phyloP scores from a whole-genome alignment of 306 rosid genomes.

The Inga laurina region DNA sequence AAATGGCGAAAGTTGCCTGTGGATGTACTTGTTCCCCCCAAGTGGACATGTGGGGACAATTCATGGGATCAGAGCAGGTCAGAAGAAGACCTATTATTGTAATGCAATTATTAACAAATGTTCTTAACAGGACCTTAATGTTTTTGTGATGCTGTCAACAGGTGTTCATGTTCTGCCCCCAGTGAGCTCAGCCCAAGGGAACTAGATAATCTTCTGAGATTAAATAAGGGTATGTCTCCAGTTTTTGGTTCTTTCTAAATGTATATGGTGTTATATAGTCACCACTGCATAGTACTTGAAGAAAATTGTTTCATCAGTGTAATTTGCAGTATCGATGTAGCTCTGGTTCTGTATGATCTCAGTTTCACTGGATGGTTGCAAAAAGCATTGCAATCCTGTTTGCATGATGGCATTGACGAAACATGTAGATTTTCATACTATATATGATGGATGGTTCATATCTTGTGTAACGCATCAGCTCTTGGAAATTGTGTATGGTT shows the following conservation, averaged over 20 bases:
- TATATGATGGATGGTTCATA: not conserved
- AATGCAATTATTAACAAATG: constrained; percentile 17
- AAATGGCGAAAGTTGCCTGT: constrained; percentile 93
- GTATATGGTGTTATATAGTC: not conserved
- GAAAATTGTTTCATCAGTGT: constrained; percentile 23
- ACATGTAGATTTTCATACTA: constrained; percentile 14
- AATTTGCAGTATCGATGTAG: constrained; percentile 16
- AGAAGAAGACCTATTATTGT: constrained; percentile 18
- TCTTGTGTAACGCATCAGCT: not conserved
- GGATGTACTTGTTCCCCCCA: constrained; percentile 80
- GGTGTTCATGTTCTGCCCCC: constrained; percentile 86
- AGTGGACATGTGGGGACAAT: constrained; percentile 84
- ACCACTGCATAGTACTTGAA: constrained; percentile 17
- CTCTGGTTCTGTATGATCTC: constrained; percentile 10
- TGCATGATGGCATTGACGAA: not conserved
- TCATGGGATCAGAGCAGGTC: constrained; percentile 92
- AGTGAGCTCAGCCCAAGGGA: constrained; percentile 83
- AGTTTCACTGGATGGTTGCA: constrained; percentile 18
- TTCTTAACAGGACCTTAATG: constrained; percentile 26
- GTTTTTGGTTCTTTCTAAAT: constrained; percentile 24
- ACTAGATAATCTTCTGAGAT: constrained; percentile 75
- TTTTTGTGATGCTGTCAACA: constrained; percentile 43
- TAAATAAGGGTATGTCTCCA: constrained; percentile 68
- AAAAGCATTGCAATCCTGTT: constrained; percentile 4
- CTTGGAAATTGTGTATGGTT: not conserved